Evolutionary conservation across 106 monocot species (phyloP).

Genomic region (Hemerocallis citrina): DNA sequence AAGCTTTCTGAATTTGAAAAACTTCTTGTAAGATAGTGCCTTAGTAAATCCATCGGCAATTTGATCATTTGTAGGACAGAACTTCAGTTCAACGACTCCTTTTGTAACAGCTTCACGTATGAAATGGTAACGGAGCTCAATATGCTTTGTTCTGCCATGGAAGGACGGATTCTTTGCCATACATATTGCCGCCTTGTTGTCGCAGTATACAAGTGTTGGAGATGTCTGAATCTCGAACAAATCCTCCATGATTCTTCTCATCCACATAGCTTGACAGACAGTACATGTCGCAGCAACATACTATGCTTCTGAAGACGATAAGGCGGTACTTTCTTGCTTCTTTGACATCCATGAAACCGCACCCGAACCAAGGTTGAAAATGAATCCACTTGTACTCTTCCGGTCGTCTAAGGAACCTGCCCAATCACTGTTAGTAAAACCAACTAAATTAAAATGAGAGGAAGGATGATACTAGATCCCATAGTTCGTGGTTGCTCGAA

Average conservation of each 20-base stretch:
- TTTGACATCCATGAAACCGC: constrained; percentile 21
- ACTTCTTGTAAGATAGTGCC: no score
- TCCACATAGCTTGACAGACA: constrained; percentile 18
- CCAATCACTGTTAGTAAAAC: constrained; percentile 22
- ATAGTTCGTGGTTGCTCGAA: constrained; percentile 8
- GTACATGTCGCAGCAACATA: constrained; percentile 2
- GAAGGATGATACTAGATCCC: constrained; percentile 7
- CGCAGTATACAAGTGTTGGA: neutral
- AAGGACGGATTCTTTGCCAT: no score
- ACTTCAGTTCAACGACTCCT: no score
- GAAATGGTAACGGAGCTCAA: no score
- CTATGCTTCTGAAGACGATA: constrained; percentile 19
- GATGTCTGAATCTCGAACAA: neutral
- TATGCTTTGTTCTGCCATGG: no score
- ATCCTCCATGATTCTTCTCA: constrained; percentile 16
- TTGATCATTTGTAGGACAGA: no score
- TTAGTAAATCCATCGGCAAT: no score
- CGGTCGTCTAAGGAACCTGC: constrained; percentile 3
- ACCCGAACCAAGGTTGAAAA: constrained; percentile 3
- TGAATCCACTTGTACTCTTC: neutral
- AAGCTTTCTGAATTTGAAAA: no score
- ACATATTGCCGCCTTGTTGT: constrained; percentile 13
- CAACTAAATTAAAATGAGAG: constrained; percentile 1
- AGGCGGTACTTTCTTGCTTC: constrained; percentile 7
- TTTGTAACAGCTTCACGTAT: no score